Percentiles rank a stretch among this genome's conserved stretches.
Evolutionary conservation across 495 filamentous ascomycete genomes (phyloP).

Genomic region (Chaetomium tenue): DNA sequence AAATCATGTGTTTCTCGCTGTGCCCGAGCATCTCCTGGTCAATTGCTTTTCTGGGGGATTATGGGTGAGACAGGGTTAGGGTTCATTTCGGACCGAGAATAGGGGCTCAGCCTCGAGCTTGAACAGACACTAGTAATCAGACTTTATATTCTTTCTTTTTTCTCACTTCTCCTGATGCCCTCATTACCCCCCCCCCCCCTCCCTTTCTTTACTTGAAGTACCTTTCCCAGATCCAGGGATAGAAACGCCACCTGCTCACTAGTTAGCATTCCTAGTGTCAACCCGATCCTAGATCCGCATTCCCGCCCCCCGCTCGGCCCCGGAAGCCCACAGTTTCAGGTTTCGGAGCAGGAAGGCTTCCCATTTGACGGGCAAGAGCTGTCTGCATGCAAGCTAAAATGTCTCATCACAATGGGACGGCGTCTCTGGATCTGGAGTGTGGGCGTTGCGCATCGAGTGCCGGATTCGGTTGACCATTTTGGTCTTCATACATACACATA

Average conservation of each 20-base stretch:
- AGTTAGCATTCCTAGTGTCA: not conserved
- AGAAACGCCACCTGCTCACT: not conserved
- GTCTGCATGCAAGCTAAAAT: constrained; percentile 5
- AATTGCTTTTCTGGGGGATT: not conserved
- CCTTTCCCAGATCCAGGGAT: not conserved
- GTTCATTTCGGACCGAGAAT: not conserved
- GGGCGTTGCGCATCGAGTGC: not conserved
- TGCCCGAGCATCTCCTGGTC: too few relatives aligned
- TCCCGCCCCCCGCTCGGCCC: not conserved
- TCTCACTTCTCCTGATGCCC: too few relatives aligned
- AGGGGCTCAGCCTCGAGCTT: not conserved
- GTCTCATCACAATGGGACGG: constrained; percentile 5
- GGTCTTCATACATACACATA: not conserved
- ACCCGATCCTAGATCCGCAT: not conserved
- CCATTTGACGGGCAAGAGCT: constrained; percentile 6
- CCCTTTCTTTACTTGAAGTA: not conserved
- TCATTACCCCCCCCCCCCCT: too few relatives aligned
- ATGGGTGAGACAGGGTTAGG: not conserved
- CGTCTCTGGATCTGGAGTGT: not conserved
- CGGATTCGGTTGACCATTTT: not conserved
- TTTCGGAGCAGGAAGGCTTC: constrained; percentile 11
- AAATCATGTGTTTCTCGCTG: not conserved
- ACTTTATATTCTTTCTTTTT: too few relatives aligned
- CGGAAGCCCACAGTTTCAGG: constrained; percentile 13
- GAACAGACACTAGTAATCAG: not conserved